Percentiles rank a stretch among this genome's conserved stretches.
These are phyloP conservation scores for Seiridium cupressi DNA, from an alignment of 2,329 filamentous ascomycete species.

Conservation along the genomic window DNA sequence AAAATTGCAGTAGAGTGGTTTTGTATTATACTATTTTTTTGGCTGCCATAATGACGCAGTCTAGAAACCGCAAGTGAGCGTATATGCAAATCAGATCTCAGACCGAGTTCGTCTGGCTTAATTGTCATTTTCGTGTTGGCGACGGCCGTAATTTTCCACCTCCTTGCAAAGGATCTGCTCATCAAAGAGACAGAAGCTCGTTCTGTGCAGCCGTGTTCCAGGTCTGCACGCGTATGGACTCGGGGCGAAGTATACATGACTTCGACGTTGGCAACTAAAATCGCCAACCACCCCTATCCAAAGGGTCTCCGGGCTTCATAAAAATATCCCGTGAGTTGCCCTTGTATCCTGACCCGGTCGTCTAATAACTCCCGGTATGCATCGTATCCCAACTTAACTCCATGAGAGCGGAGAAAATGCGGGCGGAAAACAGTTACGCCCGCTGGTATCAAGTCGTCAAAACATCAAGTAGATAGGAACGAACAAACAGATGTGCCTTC, in stretches of 20 bases:
- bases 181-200: neutral
- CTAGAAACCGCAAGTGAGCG: neutral
- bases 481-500: neutral
- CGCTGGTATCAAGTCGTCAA: neutral
- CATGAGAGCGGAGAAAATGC: neutral
- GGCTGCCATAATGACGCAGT: constrained; percentile 1
- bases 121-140: constrained; percentile 1
- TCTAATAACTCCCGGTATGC: constrained; percentile 3
- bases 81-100: neutral
- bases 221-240: neutral
- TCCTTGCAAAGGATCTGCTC: neutral
- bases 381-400: neutral
- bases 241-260: neutral
- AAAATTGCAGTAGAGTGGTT: neutral
- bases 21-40: constrained; percentile 9
- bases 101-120: neutral
- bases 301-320: constrained; percentile 13
- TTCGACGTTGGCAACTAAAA: neutral
- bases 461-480: neutral
- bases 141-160: neutral
- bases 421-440: constrained; percentile 6
- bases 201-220: constrained; percentile 8
- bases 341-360: neutral
- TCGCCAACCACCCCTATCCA: neutral
- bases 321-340: constrained; percentile 12